Evolutionary conservation across 2,329 filamentous ascomycete genomes (phyloP).

Genomic region (Cladophialophora yegresii): DNA sequence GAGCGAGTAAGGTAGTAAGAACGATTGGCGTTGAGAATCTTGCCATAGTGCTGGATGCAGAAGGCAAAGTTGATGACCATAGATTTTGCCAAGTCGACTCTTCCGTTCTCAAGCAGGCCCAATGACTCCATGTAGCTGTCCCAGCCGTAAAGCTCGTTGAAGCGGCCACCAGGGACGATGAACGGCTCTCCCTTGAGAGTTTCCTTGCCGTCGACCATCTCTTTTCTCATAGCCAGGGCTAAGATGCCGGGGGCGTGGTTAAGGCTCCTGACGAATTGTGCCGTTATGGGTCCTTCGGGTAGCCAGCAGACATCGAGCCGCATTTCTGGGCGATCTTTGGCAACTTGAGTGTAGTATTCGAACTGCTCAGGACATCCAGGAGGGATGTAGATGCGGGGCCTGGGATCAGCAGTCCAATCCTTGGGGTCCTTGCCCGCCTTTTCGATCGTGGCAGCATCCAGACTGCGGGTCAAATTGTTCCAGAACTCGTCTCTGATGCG

Average conservation of each 20-base stretch:
- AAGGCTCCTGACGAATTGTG: slow-evolving; percentile 77
- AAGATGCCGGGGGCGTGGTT: slow-evolving; percentile 86
- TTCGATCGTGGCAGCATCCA: slow-evolving; percentile 79
- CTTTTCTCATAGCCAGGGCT: slow-evolving; percentile 83
- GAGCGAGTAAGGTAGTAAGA: slow-evolving; percentile 94
- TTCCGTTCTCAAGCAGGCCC: slow-evolving; percentile 81
- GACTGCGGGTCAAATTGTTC: slow-evolving; percentile 83
- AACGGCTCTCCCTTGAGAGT: slow-evolving; percentile 82
- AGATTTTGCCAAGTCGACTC: slow-evolving; percentile 81
- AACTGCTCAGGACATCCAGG: slow-evolving; percentile 80
- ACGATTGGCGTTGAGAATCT: slow-evolving; percentile 94
- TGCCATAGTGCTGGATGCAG: slow-evolving; percentile 96
- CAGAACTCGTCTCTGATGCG: slow-evolving; percentile 90
- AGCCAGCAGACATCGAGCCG: slow-evolving; percentile 83
- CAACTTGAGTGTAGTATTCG: slow-evolving; percentile 83
- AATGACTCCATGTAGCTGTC: slow-evolving; percentile 98
- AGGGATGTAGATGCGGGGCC: slow-evolving; percentile 89
- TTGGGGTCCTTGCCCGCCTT: slow-evolving; percentile 87
- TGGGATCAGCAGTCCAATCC: slow-evolving; percentile 88
- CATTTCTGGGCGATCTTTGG: slow-evolving; percentile 76
- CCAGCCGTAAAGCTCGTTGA: slow-evolving; percentile 99
- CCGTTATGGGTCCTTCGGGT: slow-evolving; percentile 68
- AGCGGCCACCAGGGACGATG: slow-evolving; percentile 93
- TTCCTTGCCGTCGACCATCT: slow-evolving; percentile 64
- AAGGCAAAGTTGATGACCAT: slow-evolving; percentile 98